Evolutionary conservation across 2,329 filamentous ascomycete species (phyloP).

Genomic region (Alternaria burnsii): DNA sequence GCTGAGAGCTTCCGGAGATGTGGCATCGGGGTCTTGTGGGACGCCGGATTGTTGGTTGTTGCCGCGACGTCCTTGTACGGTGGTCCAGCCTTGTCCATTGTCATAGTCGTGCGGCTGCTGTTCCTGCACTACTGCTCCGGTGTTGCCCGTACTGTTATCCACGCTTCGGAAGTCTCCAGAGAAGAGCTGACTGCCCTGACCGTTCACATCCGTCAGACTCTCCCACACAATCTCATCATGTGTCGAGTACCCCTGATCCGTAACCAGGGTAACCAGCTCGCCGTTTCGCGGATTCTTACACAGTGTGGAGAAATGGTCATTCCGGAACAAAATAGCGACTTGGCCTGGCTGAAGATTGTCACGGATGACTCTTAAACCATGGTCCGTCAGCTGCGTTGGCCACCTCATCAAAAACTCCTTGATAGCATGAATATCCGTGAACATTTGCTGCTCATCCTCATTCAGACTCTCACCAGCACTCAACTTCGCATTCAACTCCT

Average conservation of each 20-base stretch:
- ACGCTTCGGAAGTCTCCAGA: slow-evolving; percentile 90
- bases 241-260: slow-evolving; percentile 86
- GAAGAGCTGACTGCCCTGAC: slow-evolving; percentile 81
- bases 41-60: slow-evolving; percentile 32
- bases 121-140: slow-evolving; percentile 33
- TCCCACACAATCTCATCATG: slow-evolving; percentile 98
- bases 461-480: slow-evolving; percentile 67
- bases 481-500: slow-evolving; percentile 85
- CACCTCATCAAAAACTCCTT: slow-evolving; percentile 81
- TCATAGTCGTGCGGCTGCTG: slow-evolving; percentile 36
- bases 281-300: slow-evolving; percentile 85
- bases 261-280: slow-evolving; percentile 83
- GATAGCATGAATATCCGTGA: slow-evolving; percentile 85
- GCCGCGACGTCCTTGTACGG: slow-evolving; percentile 55
- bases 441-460: slow-evolving; percentile 76
- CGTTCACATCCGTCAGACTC: slow-evolving; percentile 86
- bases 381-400: slow-evolving; percentile 85
- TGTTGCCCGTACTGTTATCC: slow-evolving; percentile 60
- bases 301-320: slow-evolving; percentile 95
- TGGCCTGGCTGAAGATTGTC: slow-evolving; percentile 76
- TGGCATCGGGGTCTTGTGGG: slow-evolving; percentile 25
- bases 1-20: slow-evolving; percentile 44
- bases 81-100: slow-evolving; percentile 64
- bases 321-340: slow-evolving; percentile 91
- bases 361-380: slow-evolving; percentile 78